Percentiles rank a stretch among this genome's conserved stretches.
Evolutionary conservation across 2,329 filamentous ascomycete species (phyloP).

Genomic region (Apiospora sp.): DNA sequence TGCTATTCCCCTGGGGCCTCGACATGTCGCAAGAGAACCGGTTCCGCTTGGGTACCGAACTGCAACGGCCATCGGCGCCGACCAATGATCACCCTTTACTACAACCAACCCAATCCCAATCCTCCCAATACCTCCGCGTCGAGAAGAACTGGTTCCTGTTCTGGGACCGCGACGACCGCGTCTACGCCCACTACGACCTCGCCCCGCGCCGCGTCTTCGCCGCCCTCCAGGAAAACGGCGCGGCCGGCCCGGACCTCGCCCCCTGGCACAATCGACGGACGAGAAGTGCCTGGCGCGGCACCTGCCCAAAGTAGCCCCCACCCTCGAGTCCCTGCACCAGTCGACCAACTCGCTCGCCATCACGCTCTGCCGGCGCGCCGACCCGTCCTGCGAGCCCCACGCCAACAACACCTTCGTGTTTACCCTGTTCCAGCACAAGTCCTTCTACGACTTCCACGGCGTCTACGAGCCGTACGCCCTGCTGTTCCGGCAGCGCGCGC

Average conservation of each 20-base stretch:
- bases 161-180: constrained; percentile 57
- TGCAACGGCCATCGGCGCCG: constrained; percentile 54
- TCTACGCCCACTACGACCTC: constrained; percentile 63
- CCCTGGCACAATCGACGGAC: constrained; percentile 43
- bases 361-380: constrained; percentile 59
- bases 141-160: constrained; percentile 72
- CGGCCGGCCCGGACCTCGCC: constrained; percentile 32
- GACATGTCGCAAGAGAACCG: constrained; percentile 28
- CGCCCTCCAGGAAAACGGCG: constrained; percentile 52
- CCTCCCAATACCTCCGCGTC: constrained; percentile 36
- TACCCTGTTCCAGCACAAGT: constrained; percentile 63
- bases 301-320: constrained; percentile 48
- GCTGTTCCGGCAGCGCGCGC: constrained; percentile 55
- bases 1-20: constrained; percentile 54
- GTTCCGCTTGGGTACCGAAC: constrained; percentile 56
- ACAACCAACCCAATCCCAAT: not conserved
- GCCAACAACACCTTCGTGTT: constrained; percentile 62
- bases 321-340: constrained; percentile 62
- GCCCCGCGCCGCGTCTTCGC: constrained; percentile 58
- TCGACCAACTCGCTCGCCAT: constrained; percentile 65
- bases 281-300: constrained; percentile 54
- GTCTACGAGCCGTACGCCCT: constrained; percentile 65
- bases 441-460: constrained; percentile 54
- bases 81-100: not conserved
- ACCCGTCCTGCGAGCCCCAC: constrained; percentile 51